Percentiles rank a stretch among this genome's conserved stretches.
Evolutionary conservation across 345 rosid genomes (phyloP).

Genomic region (Eucalyptus tenuipes): DNA sequence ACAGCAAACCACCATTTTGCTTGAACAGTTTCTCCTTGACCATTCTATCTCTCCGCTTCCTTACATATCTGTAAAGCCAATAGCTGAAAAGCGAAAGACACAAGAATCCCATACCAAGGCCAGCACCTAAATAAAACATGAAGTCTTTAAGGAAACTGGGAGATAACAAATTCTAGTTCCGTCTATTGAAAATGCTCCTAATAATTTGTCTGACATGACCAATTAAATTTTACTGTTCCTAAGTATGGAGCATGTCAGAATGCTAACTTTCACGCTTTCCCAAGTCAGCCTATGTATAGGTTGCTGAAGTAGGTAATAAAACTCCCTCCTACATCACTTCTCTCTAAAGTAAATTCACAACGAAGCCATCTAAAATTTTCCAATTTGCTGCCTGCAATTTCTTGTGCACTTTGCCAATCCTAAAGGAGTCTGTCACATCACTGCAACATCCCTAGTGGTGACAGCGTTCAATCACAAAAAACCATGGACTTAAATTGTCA

Average conservation of each 20-base stretch:
- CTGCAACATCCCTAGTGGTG: background rate
- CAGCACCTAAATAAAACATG: background rate
- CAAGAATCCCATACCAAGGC: background rate
- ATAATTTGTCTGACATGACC: background rate
- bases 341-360: no score
- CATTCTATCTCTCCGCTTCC: background rate
- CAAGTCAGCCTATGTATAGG: background rate
- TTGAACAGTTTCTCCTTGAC: slow-evolving; percentile 1
- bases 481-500: background rate
- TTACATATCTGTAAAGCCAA: background rate
- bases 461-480: no score
- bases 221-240: background rate
- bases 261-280: background rate
- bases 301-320: background rate
- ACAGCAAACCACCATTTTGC: slow-evolving; percentile 23
- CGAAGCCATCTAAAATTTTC: background rate
- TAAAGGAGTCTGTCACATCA: background rate
- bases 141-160: background rate
- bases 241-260: background rate
- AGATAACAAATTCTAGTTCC: background rate
- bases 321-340: background rate
- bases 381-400: background rate
- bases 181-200: background rate
- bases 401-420: background rate
- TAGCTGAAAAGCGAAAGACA: background rate